Base-by-base conservation (phyloP, 108 stramenopile species). In the Nitzschia putrida region DNA sequence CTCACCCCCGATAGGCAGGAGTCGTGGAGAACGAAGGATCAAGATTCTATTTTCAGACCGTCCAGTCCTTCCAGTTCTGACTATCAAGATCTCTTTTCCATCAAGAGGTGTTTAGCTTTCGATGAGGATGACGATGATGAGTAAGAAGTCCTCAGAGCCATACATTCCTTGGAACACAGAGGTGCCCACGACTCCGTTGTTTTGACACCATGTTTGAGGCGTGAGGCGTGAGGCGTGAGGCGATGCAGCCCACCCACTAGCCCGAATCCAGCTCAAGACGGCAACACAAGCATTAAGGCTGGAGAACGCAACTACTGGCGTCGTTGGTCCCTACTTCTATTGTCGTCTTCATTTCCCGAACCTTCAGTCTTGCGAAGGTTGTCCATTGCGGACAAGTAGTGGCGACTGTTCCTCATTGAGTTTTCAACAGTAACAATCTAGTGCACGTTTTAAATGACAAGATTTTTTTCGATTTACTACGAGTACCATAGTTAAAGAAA, bases 11-110 rank as follows among this genome's bases (percentile, higher is more conserved):
- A 43, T 24, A 54, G 54, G 7, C 67, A 68, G 10, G 23, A 56
- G 41, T 50, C 57, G 13, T 71, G 69, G 69, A 71, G 69, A 40
- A 71, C 57, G 3, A 59, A 71, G 34, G 69, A 71, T n/a, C 42
- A 61, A 47, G 26, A 47, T 7, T 60, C 69, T n/a, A 71, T 71
- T 45, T 71, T 71, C 69, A 49, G 69, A 49, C 29, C 58, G 7
- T 21, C 40, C 1, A 9, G 40, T 7, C 9, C 49, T n/a, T 44
- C 47, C 1, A 13, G 12, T 37, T 38, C 45, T 14, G 69, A 71
- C 11, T 43, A 57, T 47, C 58, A 57, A 37, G 69, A 71, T 52
- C 49, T 71, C 10, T 51, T 60, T 26, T 60, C 7, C 21, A 71
- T 71, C 69, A 55, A 60, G 47, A 47, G 69, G 11, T 60, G 69